phyloP scores from a whole-genome alignment of 441 rosid genomes.

The Biscutella laevigata region DNA sequence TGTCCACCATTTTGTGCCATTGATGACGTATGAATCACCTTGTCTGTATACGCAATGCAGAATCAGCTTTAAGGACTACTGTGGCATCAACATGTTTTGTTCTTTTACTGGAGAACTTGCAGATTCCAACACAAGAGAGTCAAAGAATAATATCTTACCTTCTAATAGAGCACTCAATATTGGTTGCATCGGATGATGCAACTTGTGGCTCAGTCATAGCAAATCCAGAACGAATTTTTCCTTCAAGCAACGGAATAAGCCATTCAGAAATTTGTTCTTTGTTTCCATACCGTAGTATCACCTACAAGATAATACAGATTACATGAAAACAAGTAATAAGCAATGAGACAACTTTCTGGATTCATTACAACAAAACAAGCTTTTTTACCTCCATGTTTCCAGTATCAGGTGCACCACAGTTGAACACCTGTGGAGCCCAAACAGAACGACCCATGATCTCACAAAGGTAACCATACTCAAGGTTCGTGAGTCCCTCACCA shows the following conservation, averaged over 20 bases:
- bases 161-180: constrained; percentile 84
- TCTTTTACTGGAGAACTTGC: neutral
- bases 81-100: neutral
- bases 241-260: constrained; percentile 91
- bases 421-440: constrained; percentile 97
- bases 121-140: neutral
- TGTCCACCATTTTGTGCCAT: constrained; percentile 98
- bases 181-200: constrained; percentile 98
- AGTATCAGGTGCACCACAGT: constrained; percentile 97
- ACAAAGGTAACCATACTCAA: constrained; percentile 90
- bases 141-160: constrained; percentile 39
- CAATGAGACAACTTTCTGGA: neutral
- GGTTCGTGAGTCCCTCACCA: constrained; percentile 93
- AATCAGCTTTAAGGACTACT: neutral
- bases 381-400: constrained; percentile 95
- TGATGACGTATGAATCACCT: constrained; percentile 75
- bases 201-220: constrained; percentile 99
- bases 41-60: constrained; percentile 35
- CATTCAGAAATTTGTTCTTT: constrained; percentile 79
- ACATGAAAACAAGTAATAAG: neutral
- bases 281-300: constrained; percentile 79
- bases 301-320: constrained; percentile 34
- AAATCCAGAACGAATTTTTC: constrained; percentile 92
- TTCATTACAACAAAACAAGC: neutral
- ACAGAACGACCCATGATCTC: constrained; percentile 93